phyloP scores from a whole-genome alignment of 2,329 filamentous ascomycete species.

The Dactylella cylindrospora region DNA sequence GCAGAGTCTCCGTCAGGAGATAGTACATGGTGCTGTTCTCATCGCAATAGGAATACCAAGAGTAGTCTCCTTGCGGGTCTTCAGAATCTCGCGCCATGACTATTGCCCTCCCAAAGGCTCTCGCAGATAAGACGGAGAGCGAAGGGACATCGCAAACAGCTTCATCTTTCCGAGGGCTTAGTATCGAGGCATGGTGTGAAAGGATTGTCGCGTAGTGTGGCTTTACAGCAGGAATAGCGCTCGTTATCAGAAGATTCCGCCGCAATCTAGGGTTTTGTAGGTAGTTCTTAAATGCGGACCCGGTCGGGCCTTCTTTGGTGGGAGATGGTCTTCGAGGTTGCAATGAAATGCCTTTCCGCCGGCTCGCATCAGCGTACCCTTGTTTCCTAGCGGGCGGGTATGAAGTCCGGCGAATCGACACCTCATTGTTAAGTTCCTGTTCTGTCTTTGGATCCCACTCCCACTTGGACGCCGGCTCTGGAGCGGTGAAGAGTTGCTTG shows the following conservation, averaged over 20 bases:
- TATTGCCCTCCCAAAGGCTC: slow-evolving; percentile 32
- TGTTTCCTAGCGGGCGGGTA: slow-evolving; percentile 16
- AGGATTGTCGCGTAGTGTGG: slow-evolving; percentile 28
- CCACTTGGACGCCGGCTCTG: slow-evolving; percentile 28
- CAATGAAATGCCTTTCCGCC: slow-evolving; percentile 17
- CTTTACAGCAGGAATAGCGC: slow-evolving; percentile 10
- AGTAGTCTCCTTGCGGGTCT: slow-evolving; percentile 27
- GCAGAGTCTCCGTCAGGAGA: slow-evolving; percentile 30
- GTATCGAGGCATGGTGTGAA: slow-evolving; percentile 29
- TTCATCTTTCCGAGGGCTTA: background rate
- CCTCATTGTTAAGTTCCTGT: slow-evolving; percentile 15
- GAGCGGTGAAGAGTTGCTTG: slow-evolving; percentile 26
- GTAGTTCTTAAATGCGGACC: slow-evolving; percentile 32
- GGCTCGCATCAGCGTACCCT: slow-evolving; percentile 22
- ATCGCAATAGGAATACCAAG: slow-evolving; percentile 37
- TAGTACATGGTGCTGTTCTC: slow-evolving; percentile 29
- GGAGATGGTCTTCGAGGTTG: slow-evolving; percentile 18
- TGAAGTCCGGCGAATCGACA: background rate
- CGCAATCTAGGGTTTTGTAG: slow-evolving; percentile 28
- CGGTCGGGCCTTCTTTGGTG: background rate
- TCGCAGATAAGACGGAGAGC: slow-evolving; percentile 16
- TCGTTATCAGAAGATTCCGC: slow-evolving; percentile 11
- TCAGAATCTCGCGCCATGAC: slow-evolving; percentile 24
- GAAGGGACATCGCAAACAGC: slow-evolving; percentile 11
- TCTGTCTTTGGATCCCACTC: slow-evolving; percentile 41